Conservation (phyloP, 306 rosid species). For the Quercus glauca region DNA sequence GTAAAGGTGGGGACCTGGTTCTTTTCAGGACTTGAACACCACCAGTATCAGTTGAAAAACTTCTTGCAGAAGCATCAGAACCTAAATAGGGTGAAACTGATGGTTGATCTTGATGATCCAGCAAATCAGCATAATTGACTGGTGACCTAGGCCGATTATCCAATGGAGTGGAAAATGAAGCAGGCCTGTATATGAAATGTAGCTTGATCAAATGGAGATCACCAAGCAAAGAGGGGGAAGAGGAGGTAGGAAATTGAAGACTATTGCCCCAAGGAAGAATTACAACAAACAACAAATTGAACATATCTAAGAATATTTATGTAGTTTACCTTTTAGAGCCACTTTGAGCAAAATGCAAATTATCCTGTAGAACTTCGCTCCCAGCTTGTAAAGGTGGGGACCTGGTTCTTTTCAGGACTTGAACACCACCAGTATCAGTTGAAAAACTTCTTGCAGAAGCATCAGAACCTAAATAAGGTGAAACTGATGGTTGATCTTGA, state of each 20-base stretch:
- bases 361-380: conserved; percentile 17
- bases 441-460: conserved; percentile 34
- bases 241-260: background rate
- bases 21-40: conserved; percentile 48
- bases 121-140: conserved; percentile 22
- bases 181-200: conserved; percentile 41
- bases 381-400: conserved; percentile 43
- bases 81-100: conserved; percentile 26
- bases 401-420: conserved; percentile 51
- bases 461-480: conserved; percentile 32
- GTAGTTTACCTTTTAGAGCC: conserved; percentile 43
- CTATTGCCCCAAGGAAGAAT: background rate
- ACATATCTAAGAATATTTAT: background rate
- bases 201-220: conserved; percentile 18
- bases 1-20: conserved; percentile 51
- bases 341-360: conserved; percentile 25
- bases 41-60: conserved; percentile 26
- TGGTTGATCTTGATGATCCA: conserved; percentile 34
- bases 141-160: conserved; percentile 30
- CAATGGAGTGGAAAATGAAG: conserved; percentile 29
- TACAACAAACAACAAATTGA: background rate
- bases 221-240: background rate
- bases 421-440: conserved; percentile 28
- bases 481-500: conserved; percentile 34
- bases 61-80: conserved; percentile 36